Conservation (phyloP, 768 basidiomycete species). For the Fomitopsis pulvina region DNA sequence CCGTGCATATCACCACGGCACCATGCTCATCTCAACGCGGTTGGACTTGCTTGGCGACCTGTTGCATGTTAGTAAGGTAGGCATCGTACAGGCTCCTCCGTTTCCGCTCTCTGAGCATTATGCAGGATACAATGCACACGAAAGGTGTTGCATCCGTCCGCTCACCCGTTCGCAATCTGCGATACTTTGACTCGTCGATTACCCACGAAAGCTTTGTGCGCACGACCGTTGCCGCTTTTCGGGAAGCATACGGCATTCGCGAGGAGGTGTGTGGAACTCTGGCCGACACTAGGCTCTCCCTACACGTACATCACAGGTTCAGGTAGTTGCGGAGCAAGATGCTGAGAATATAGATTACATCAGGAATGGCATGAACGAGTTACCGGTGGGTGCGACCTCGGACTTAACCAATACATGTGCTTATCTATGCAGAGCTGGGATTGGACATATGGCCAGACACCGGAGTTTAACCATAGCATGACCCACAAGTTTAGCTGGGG, state of each 20-base stretch:
- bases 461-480: slow-evolving; percentile 75
- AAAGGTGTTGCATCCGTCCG: slow-evolving; percentile 88
- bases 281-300: not conserved
- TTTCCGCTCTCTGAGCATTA: not conserved
- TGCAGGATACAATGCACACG: slow-evolving; percentile 73
- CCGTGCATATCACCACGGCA: slow-evolving; percentile 95
- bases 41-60: slow-evolving; percentile 68
- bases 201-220: slow-evolving; percentile 66
- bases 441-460: slow-evolving; percentile 91
- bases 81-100: slow-evolving; percentile 8
- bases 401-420: not conserved
- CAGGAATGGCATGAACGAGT: slow-evolving; percentile 59
- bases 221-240: slow-evolving; percentile 67
- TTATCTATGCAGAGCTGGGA: slow-evolving; percentile 66
- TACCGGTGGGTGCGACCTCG: slow-evolving; percentile 43
- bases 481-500: slow-evolving; percentile 32
- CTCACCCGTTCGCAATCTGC: slow-evolving; percentile 86
- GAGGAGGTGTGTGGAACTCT: slow-evolving; percentile 25
- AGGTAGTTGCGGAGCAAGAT: slow-evolving; percentile 38
- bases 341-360: slow-evolving; percentile 52
- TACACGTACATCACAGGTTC: no score
- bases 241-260: slow-evolving; percentile 41
- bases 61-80: slow-evolving; percentile 60
- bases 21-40: slow-evolving; percentile 89
- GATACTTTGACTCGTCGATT: slow-evolving; percentile 40